Conservation (phyloP, 2,329 filamentous ascomycete genomes). For the Cryphonectria nitschkei region DNA sequence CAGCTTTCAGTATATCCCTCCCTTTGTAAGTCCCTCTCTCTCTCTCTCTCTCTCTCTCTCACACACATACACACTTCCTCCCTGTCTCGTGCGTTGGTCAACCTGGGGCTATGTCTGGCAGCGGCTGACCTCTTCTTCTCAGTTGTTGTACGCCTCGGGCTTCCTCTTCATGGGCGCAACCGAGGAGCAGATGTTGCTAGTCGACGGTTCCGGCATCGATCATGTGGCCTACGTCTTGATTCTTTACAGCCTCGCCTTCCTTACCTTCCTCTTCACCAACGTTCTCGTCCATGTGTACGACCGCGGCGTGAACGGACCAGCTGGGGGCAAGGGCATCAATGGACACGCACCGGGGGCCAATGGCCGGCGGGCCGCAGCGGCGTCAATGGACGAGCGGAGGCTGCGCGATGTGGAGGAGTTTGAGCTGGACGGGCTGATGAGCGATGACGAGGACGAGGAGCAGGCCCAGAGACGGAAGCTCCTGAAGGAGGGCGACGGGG, state of each 20-base stretch:
- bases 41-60: not conserved
- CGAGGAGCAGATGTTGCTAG: conserved; percentile 88
- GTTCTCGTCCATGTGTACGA: conserved; percentile 87
- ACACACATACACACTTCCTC: no score
- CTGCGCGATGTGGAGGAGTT: conserved; percentile 88
- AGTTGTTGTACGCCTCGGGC: conserved; percentile 89
- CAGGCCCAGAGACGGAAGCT: conserved; percentile 44
- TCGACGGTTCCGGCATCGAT: conserved; percentile 75
- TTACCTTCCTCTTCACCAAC: conserved; percentile 89
- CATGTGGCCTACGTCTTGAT: conserved; percentile 93
- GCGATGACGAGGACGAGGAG: conserved; percentile 76
- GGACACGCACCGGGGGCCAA: conserved; percentile 36
- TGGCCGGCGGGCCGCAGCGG: not conserved
- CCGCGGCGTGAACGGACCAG: conserved; percentile 50
- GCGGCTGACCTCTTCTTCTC: conserved; percentile 28
- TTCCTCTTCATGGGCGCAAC: conserved; percentile 98
- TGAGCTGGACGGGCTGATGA: conserved; percentile 87
- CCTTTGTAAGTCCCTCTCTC: conserved; percentile 53
- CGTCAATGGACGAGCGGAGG: conserved; percentile 52
- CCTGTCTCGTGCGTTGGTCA: not conserved
- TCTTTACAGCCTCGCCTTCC: conserved; percentile 84
- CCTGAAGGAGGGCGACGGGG: conserved; percentile 38
- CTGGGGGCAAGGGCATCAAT: conserved; percentile 42
- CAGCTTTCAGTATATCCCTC: conserved; percentile 59
- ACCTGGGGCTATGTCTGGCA: not conserved